Conservation (phyloP, 2,329 filamentous ascomycete genomes). For the Colletotrichum graminicola region DNA sequence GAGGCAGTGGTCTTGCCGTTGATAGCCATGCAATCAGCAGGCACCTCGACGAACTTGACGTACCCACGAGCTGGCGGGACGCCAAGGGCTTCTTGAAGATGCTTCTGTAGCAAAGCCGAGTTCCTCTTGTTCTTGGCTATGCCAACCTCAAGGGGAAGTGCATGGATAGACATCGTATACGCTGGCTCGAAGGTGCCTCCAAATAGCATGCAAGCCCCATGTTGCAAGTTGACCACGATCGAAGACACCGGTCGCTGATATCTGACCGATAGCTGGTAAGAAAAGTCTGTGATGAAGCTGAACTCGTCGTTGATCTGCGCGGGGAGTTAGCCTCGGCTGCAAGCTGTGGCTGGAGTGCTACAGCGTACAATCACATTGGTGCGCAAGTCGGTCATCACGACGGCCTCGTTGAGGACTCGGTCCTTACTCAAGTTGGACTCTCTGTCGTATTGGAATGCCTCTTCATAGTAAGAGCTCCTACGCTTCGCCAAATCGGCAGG, state of each 20-base stretch:
- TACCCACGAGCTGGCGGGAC: conserved; percentile 77
- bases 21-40: conserved; percentile 78
- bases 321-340: conserved; percentile 26
- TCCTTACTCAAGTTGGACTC: conserved; percentile 55
- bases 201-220: conserved; percentile 80
- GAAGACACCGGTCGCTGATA: conserved; percentile 81
- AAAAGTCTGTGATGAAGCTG: conserved; percentile 79
- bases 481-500: conserved; percentile 51
- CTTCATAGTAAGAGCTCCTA: conserved; percentile 61
- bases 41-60: conserved; percentile 76
- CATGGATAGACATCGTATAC: conserved; percentile 81
- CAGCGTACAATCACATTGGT: conserved; percentile 72
- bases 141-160: conserved; percentile 76
- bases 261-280: conserved; percentile 77
- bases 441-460: conserved; percentile 54
- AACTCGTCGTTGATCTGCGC: conserved; percentile 79
- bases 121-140: conserved; percentile 85
- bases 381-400: conserved; percentile 73
- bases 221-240: conserved; percentile 81
- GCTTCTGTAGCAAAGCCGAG: conserved; percentile 80
- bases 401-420: conserved; percentile 65
- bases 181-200: conserved; percentile 82
- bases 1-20: conserved; percentile 77
- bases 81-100: conserved; percentile 77
- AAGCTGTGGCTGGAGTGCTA: background rate